Evolutionary conservation across 805 yeast genomes (phyloP), one percentile per base, ranked within the genome.

Genomic region (Candida xyloterini): DNA sequence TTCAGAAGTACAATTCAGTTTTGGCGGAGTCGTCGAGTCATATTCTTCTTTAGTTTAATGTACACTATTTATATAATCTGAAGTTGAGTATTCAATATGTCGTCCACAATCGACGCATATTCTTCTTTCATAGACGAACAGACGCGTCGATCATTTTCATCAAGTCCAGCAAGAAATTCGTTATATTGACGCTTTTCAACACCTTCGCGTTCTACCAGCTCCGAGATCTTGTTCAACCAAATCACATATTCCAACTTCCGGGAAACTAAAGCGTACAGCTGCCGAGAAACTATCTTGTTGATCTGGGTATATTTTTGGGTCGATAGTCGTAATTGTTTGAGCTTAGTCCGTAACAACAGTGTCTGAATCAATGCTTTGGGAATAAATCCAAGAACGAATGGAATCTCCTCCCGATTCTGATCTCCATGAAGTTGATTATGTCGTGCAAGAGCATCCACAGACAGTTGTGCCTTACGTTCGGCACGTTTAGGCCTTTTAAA

Each of bases 251-350:
- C 41, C 8, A 39, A 22, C 22, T 51, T 46, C 8, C 30, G 25
- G 3, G 37, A 18, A 1, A 60, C 40, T 10, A 47, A 27, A 14
- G 61, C 60, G 55, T 86, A 85, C 14, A 84, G 57, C 30, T 65
- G 63, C 37, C 86, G 67, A 10, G 90, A 81, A 5, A 84, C 79
- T 3, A 62, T 62, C 61, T 75, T 76, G 60, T 85, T 85, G 39
- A 84, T 69, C 11, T 57, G 58, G 3, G 87, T 81, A 55, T 80
- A 86, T 16, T 46, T 30, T 1, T 42, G 38, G 9, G 55, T 42
- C 8, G 53, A 39, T 7, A 55, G 43, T 35, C 63, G 22, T 49
- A 57, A 57, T 2, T 76, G 74, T 34, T 78, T 64, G 33, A 85
- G 54, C 14, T 64, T 67, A 14, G 70, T 65, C 28, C 87, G 62